These are phyloP conservation scores for Gilbertella persicaria DNA, from an alignment of 371 early-diverging fungal species.

Conservation along the genomic window DNA sequence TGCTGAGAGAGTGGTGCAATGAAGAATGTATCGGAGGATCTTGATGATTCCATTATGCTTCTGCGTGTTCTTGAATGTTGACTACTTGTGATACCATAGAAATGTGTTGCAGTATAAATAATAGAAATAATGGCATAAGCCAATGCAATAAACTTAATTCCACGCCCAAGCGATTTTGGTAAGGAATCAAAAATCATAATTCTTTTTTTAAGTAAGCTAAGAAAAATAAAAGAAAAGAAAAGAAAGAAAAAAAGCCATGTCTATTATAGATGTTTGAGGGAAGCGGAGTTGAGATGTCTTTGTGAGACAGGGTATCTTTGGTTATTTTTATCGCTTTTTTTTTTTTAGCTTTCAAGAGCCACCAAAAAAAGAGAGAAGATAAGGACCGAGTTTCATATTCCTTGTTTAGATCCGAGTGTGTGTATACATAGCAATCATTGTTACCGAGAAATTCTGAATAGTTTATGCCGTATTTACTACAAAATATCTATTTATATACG, in stretches of 20 bases:
- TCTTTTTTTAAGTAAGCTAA: neutral
- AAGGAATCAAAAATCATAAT: neutral
- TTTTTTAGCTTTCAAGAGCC: too few relatives aligned
- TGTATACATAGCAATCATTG: too few relatives aligned
- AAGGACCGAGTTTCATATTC: too few relatives aligned
- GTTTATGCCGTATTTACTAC: too few relatives aligned
- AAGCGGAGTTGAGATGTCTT: too few relatives aligned
- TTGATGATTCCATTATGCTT: neutral
- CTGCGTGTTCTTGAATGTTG: neutral
- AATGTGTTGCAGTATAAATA: neutral
- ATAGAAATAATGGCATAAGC: neutral
- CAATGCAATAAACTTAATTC: neutral
- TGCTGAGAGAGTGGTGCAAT: neutral
- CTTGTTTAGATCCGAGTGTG: too few relatives aligned
- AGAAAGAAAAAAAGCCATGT: neutral
- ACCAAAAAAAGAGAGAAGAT: too few relatives aligned
- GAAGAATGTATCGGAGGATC: neutral
- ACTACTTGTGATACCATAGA: neutral
- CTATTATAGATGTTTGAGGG: neutral
- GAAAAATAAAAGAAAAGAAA: neutral
- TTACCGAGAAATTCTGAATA: too few relatives aligned
- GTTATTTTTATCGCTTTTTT: too few relatives aligned
- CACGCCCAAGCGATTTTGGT: neutral
- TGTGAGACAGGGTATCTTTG: too few relatives aligned
- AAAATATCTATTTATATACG: too few relatives aligned